Percentiles rank a stretch among this genome's conserved stretches.
These are phyloP conservation scores for Roridomyces roridus DNA, from an alignment of 768 basidiomycete species.

Conservation along the genomic window DNA sequence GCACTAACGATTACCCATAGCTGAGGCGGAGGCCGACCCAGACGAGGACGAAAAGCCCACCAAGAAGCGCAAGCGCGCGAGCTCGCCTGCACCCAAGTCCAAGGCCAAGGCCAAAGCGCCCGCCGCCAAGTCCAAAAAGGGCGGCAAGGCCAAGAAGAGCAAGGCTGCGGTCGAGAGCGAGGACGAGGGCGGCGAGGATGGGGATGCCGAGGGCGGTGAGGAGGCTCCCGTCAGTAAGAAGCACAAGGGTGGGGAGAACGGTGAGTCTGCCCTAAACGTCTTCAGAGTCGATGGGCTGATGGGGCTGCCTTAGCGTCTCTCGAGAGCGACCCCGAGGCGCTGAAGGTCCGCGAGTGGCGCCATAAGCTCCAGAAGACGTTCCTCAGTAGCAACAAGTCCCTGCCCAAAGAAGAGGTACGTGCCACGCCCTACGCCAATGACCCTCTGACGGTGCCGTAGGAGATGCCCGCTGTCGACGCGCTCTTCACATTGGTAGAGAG, in stretches of 20 bases:
- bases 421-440: slow-evolving; percentile 2
- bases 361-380: slow-evolving; percentile 91
- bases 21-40: slow-evolving; percentile 60
- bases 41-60: slow-evolving; percentile 52
- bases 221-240: slow-evolving; percentile 59
- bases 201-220: slow-evolving; percentile 55
- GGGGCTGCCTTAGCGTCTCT: slow-evolving; percentile 44
- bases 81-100: slow-evolving; percentile 34
- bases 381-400: slow-evolving; percentile 65
- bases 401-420: slow-evolving; percentile 71
- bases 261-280: slow-evolving; percentile 43
- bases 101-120: slow-evolving; percentile 44
- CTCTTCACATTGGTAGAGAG: slow-evolving; percentile 80
- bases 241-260: slow-evolving; percentile 66
- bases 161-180: slow-evolving; percentile 48
- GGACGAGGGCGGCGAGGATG: slow-evolving; percentile 74
- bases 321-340: slow-evolving; percentile 69
- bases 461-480: slow-evolving; percentile 75
- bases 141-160: slow-evolving; percentile 55
- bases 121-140: slow-evolving; percentile 50
- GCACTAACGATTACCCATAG: slow-evolving; percentile 17
- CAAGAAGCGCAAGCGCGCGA: slow-evolving; percentile 63
- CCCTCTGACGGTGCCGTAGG: slow-evolving; percentile 47
- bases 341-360: slow-evolving; percentile 87
- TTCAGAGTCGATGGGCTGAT: neutral